Base-by-base conservation (phyloP, 2,329 filamentous ascomycete species). In the Hymenoscyphus fructigenus region DNA sequence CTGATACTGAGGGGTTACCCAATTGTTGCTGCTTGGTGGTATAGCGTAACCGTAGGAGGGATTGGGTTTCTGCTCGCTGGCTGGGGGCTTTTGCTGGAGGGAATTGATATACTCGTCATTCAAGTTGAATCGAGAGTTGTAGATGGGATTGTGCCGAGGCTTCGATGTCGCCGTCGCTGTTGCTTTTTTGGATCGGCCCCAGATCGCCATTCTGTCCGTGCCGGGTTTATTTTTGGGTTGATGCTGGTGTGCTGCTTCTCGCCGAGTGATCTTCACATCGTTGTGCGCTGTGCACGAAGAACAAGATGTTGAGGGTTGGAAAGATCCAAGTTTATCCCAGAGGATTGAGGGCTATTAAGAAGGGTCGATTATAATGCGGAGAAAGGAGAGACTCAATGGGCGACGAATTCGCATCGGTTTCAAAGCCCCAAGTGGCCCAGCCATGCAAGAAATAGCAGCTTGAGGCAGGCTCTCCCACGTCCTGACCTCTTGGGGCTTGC, bases 181-280 rank as follows among this genome's bases (percentile, higher is more conserved):
- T 50, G 23, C 44, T 50, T 72, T 73, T 59, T 71, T 71, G 32
- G 71, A 73, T 66, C 68, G 67, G 17, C 70, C 64, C 60, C 74
- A 74, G 68, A 75, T 73, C 59, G 69, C 68, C 73, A 74, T 75
- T 28, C 5, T 47, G n/a, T 56, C 59, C 32, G 59, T 61, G 59
- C 47, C 26, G 47, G 28, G 34, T 56, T 23, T 34, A 55, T 59
- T 38, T 61, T n/a, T n/a, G 32, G 53, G 53, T 29, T 32, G 53
- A 28, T 57, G 53, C 26, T n/a, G 41, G 41, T 5, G n/a, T 9
- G 44, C 10, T 50, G 5, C 20, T 12, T 55, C 15, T 32, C 32
- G n/a, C 41, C 38, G 36, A 50, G 32, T 55, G 59, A 20, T 56
- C 28, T 55, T 61, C 59, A 61, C 32, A 61, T 61, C 26, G 4